These are phyloP conservation scores for Cladorrhinum sp. DNA, from an alignment of 2,329 filamentous ascomycete genomes.

Conservation along the genomic window DNA sequence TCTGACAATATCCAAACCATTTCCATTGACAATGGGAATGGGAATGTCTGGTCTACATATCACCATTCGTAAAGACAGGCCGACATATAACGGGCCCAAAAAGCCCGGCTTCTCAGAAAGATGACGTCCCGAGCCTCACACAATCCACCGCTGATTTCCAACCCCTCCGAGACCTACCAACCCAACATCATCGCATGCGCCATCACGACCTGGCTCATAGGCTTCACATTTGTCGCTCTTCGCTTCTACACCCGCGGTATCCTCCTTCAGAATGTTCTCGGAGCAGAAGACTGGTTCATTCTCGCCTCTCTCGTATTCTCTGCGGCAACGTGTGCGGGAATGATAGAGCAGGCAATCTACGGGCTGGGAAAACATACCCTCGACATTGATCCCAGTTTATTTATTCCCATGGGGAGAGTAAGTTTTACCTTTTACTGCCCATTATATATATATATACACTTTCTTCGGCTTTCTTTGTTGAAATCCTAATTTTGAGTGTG, in stretches of 20 bases:
- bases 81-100: no score
- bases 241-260: slow-evolving; percentile 38
- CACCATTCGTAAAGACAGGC: no score
- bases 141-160: slow-evolving; percentile 12
- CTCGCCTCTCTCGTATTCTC: slow-evolving; percentile 34
- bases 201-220: slow-evolving; percentile 28
- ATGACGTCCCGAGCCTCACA: neutral
- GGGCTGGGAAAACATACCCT: slow-evolving; percentile 23
- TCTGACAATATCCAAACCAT: no score
- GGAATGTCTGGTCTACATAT: no score
- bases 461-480: no score
- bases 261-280: slow-evolving; percentile 34
- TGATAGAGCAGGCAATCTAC: slow-evolving; percentile 23
- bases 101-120: neutral
- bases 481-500: no score
- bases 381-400: slow-evolving; percentile 11
- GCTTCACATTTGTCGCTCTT: slow-evolving; percentile 33
- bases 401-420: slow-evolving; percentile 19
- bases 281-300: slow-evolving; percentile 37
- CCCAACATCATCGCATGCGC: slow-evolving; percentile 28
- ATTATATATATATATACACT: neutral
- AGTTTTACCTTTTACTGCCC: neutral
- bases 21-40: no score
- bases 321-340: slow-evolving; percentile 22
- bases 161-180: slow-evolving; percentile 22